Conservation (phyloP, 805 yeast species). For the Spathaspora sp. region DNA sequence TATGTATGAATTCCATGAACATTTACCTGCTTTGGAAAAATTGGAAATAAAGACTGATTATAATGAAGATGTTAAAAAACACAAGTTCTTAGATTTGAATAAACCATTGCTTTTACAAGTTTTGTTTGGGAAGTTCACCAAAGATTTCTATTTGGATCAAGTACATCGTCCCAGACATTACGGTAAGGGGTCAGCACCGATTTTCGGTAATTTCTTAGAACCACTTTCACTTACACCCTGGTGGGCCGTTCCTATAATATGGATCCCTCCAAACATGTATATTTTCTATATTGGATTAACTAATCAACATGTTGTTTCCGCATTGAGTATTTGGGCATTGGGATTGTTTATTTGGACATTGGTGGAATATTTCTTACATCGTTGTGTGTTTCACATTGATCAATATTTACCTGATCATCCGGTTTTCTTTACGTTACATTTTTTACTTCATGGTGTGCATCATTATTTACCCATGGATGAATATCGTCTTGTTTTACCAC, state of each 20-base stretch:
- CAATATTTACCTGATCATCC: constrained; percentile 78
- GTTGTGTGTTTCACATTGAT: constrained; percentile 93
- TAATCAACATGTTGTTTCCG: constrained; percentile 42
- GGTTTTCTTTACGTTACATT: constrained; percentile 74
- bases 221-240: constrained; percentile 90
- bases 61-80: constrained; percentile 63
- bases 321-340: constrained; percentile 58
- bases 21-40: constrained; percentile 70
- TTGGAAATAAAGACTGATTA: constrained; percentile 79
- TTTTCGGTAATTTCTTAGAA: constrained; percentile 92
- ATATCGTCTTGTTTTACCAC: constrained; percentile 93
- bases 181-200: constrained; percentile 93
- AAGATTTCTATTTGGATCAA: constrained; percentile 90
- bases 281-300: constrained; percentile 57
- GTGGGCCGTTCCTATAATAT: constrained; percentile 84
- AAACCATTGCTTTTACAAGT: constrained; percentile 83
- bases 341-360: constrained; percentile 95
- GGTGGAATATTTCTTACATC: constrained; percentile 81
- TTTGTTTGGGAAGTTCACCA: constrained; percentile 67
- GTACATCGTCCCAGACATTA: constrained; percentile 98
- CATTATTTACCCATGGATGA: constrained; percentile 98
- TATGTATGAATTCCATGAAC: constrained; percentile 46
- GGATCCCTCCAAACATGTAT: constrained; percentile 80
- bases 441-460: constrained; percentile 91
- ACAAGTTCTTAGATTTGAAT: constrained; percentile 81